Evolutionary conservation across 2,329 filamentous ascomycete genomes (phyloP), one percentile per base, ranked within the genome.

Genomic region (Aspergillus sp.): DNA sequence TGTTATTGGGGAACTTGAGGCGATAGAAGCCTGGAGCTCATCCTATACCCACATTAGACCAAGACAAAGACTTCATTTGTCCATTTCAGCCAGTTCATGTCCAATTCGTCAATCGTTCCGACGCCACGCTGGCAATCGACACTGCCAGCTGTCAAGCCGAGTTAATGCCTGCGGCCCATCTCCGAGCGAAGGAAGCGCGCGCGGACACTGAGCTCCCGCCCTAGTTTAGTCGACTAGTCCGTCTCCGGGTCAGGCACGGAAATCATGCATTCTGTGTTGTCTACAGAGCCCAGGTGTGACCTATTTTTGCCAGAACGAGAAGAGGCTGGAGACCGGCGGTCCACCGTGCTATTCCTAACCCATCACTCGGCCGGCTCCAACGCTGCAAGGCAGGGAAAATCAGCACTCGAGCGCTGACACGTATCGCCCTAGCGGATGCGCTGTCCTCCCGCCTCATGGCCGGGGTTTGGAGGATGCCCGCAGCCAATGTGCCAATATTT

Each of bases 391-490:
- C 54, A 62, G 59, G 59, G 59, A 56, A 55, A 59, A 53, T 61
- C 58, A 57, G 57, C 63, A 60, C 60, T 64, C 60, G 61, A 62
- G 57, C 60, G 59, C 54, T 68, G 67, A 69, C 60, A 63, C 60
- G 60, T 63, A 63, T 61, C 53, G 43, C 55, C 38, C 57, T 60
- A 60, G 49, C 49, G 47, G 56, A 60, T 62, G 60, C 55, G 59
- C 55, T 59, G 60, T 60, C 57, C 52, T 50, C 47, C 47, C 53
- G 56, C 52, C 47, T 56, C 53, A 56, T 57, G 36, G 32, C 47
- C 53, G 51, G 45, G 46, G 32, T 47, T 33, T 52, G 49, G 50
- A 30, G 45, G 49, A 53, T 47, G 51, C 45, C 45, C 48, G 45
- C 54, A 51, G 30, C 41, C 43, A 49, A 45, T 49, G 46, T 47